Evolutionary conservation across 164 flowering plant genomes (phyloP).

Genomic region (Chimonanthus salicifolius): DNA sequence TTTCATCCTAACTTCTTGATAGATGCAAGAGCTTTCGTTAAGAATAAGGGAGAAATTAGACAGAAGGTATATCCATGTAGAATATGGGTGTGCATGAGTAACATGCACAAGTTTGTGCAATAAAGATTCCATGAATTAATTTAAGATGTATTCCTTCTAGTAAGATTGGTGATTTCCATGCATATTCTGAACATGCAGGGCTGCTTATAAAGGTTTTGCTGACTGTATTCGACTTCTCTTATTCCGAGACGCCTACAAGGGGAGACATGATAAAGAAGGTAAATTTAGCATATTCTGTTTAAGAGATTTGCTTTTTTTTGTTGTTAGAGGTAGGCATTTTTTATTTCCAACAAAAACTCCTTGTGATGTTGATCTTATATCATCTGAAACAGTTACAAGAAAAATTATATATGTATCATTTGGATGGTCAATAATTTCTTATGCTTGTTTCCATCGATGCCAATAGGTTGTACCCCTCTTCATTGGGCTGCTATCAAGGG

Average conservation of each 20-base stretch:
- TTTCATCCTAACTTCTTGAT: neutral
- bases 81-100: too few relatives aligned
- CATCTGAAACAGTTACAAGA: neutral
- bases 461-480: constrained; percentile 91
- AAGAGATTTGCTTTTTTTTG: neutral
- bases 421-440: neutral
- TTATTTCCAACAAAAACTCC: too few relatives aligned
- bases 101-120: neutral
- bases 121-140: neutral
- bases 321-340: neutral
- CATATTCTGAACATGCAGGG: constrained; percentile 49
- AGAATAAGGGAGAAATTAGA: too few relatives aligned
- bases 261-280: constrained; percentile 95
- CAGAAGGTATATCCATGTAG: too few relatives aligned
- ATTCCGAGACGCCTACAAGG: constrained; percentile 81
- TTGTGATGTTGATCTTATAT: too few relatives aligned
- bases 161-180: constrained; percentile 5
- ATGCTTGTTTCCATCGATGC: neutral
- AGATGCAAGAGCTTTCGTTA: neutral
- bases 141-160: neutral
- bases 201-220: constrained; percentile 98
- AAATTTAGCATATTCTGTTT: constrained; percentile 18
- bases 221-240: constrained; percentile 92
- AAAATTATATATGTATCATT: too few relatives aligned
- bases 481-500: constrained; percentile 98